These are phyloP conservation scores for Clarireedia monteithiana DNA, from an alignment of 2,329 filamentous ascomycete species.

Conservation along the genomic window DNA sequence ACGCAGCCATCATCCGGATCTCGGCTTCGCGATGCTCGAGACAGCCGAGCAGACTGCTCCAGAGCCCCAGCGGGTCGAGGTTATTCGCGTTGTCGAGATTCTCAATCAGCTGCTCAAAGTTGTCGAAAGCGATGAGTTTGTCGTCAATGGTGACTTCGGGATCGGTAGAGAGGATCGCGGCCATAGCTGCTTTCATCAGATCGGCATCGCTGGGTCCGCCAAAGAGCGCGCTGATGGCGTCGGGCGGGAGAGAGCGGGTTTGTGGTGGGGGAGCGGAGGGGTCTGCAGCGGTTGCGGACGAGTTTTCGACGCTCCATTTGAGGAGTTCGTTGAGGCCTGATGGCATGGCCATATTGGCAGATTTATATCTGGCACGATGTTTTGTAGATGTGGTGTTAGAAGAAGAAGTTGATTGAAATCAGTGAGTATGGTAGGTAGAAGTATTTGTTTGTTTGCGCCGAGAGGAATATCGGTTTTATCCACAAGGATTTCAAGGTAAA, in stretches of 20 bases:
- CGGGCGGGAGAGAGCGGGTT: conserved; percentile 49
- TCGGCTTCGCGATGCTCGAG: conserved; percentile 62
- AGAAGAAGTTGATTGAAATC: not conserved
- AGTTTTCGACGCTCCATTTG: conserved; percentile 48
- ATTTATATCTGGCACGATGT: not conserved
- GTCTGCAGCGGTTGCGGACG: conserved; percentile 31
- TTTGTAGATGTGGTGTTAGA: not conserved
- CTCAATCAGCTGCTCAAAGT: conserved; percentile 89
- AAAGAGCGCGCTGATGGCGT: conserved; percentile 65
- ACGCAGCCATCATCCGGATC: conserved; percentile 79
- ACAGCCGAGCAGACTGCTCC: conserved; percentile 69
- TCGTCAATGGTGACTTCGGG: conserved; percentile 62
- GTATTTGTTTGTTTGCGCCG: too few relatives aligned
- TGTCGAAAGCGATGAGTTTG: conserved; percentile 82
- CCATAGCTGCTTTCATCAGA: conserved; percentile 81
- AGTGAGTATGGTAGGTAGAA: too few relatives aligned
- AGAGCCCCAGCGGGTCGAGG: conserved; percentile 68
- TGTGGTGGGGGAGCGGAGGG: conserved; percentile 21
- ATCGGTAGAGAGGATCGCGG: conserved; percentile 56
- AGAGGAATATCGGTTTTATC: not conserved
- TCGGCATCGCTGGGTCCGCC: conserved; percentile 87
- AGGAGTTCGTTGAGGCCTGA: conserved; percentile 29
- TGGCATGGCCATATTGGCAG: conserved; percentile 18
- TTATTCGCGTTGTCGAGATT: conserved; percentile 96
- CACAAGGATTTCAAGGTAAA: not conserved